Evolutionary conservation across 352 stramenopile species (phyloP), one percentile per base, ranked within the genome.

Genomic region (Globisporangium canariense): DNA sequence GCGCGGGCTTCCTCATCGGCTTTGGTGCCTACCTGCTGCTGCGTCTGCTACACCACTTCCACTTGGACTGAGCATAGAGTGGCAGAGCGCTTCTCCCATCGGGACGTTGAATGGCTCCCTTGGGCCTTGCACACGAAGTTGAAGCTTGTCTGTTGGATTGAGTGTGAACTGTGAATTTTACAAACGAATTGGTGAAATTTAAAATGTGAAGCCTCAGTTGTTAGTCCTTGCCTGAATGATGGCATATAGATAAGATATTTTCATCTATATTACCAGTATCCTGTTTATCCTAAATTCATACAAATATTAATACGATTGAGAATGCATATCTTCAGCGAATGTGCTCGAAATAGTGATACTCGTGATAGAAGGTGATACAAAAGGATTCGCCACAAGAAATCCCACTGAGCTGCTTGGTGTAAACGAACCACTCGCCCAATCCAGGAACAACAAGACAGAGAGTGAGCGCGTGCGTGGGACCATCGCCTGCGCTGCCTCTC

Each of bases 1-100:
- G 79, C 34, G 75, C 59, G 4, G 79, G 77, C 57, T 88, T 88
- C 64, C 62, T 86, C 41, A 66, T 88, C 43, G 79, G 79, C 32
- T 66, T 79, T 50, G 41, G 34, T 20, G 68, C 77, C 30, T 74
- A 82, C 58, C 1, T 71, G 18, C 53, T 86, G 38, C 62, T 83
- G 63, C 60, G 59, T 28, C 34, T 62, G 28, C 8, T 73, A 13
- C 59, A 58, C 1, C 49, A 72, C 66, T 76, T 81, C 46, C 51
- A 57, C 30, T 25, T 57, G 30, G 28, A 57, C 8, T 38, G 14
- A 57, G 14, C 13, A 47, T 47, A 47, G 41, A 22, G 41, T 22
- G 41, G n/a, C 4, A 46, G 16, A 20, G 16, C 41, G 20, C 14
- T 20, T 20, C 32, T 36, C 32, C 4, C 4, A 18, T n/a, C 18